Evolutionary conservation across 495 filamentous ascomycete genomes (phyloP).

Genomic region (Penicillium herquei): DNA sequence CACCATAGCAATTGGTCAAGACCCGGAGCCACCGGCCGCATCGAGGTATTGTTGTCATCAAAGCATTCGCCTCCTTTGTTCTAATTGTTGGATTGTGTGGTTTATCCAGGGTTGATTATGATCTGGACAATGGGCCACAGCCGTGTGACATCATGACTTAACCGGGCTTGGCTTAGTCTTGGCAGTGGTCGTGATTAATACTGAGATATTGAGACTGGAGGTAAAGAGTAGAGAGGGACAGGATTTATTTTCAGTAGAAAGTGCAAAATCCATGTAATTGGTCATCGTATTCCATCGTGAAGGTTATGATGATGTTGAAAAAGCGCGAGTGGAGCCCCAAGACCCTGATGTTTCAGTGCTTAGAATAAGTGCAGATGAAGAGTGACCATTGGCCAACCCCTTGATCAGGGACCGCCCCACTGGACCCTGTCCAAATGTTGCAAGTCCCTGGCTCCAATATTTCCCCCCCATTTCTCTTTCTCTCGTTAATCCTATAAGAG

Average conservation of each 20-base stretch:
- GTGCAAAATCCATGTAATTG: background rate
- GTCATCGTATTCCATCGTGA: background rate
- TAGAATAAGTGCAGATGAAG: conserved; percentile 6
- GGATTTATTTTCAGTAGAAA: background rate
- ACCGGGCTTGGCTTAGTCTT: conserved; percentile 2
- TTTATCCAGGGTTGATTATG: conserved; percentile 11
- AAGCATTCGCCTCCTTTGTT: background rate
- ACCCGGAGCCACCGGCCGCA: background rate
- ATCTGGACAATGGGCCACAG: conserved; percentile 12
- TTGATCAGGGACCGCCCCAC: conserved; percentile 10
- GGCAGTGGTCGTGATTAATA: background rate
- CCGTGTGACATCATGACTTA: conserved; percentile 20
- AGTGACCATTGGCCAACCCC: conserved; percentile 2
- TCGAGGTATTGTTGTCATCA: background rate
- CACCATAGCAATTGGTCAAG: background rate
- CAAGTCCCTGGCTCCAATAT: conserved; percentile 10
- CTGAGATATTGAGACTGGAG: background rate
- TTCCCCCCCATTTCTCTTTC: conserved; percentile 1
- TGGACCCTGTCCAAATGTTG: background rate
- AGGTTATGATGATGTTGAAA: conserved; percentile 1
- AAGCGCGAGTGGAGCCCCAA: background rate
- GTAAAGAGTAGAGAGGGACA: background rate
- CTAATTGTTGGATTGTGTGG: conserved; percentile 1
- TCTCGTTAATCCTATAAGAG: conserved; percentile 1
- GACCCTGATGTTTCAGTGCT: conserved; percentile 15